Percentiles rank a stretch among this genome's conserved stretches.
Conservation (phyloP, 495 filamentous ascomycete genomes). For the Acidomyces sp. region DNA sequence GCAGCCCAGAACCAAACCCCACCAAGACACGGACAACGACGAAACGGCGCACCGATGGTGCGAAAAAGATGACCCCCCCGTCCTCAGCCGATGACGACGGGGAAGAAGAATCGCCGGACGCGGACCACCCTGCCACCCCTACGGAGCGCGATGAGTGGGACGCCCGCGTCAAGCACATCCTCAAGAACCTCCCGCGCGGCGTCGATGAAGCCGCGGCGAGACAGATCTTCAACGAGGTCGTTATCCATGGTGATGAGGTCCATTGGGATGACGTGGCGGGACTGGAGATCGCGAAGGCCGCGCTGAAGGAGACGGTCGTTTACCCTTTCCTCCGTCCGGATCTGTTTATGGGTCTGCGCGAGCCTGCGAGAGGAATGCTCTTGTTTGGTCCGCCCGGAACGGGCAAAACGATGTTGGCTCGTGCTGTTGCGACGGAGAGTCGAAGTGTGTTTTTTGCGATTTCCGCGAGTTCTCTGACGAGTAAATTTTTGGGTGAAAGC, state of each 20-base stretch:
- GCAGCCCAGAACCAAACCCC: conserved; percentile 6
- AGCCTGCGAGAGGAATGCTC: conserved; percentile 89
- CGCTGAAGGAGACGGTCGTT: conserved; percentile 89
- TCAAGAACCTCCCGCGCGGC: conserved; percentile 65
- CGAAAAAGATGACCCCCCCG: conserved; percentile 10
- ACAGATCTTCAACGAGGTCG: conserved; percentile 92
- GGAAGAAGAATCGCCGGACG: conserved; percentile 29
- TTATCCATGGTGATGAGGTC: conserved; percentile 87
- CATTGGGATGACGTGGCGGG: conserved; percentile 93
- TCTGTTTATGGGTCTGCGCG: conserved; percentile 85
- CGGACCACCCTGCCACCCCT: conserved; percentile 15
- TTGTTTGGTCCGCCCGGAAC: conserved; percentile 95
- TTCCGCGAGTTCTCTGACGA: conserved; percentile 82
- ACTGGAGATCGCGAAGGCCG: conserved; percentile 77
- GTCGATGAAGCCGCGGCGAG: conserved; percentile 71
- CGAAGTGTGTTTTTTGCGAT: conserved; percentile 96
- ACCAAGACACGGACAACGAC: background rate
- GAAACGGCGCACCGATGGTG: conserved; percentile 7
- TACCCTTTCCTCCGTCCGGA: conserved; percentile 96
- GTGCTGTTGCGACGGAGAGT: conserved; percentile 90
- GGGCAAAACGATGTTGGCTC: conserved; percentile 94
- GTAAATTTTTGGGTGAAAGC: conserved; percentile 91
- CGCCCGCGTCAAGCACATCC: conserved; percentile 43
- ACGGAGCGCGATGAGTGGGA: conserved; percentile 29
- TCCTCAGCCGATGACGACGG: conserved; percentile 14